Conservation (phyloP, 129 eudicot species). For the Helianthus annuus region HanXRQr2.0-SUNRISE NC_035448.2:139253197-139253696, state of each 20-base stretch:
- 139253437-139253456: constrained; percentile 44
- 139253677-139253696: neutral
- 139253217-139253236: constrained; percentile 28
- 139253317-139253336: constrained; percentile 40
- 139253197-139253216: constrained; percentile 53
- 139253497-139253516: constrained; percentile 33
- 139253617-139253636: neutral
- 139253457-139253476: constrained; percentile 43
- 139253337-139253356: constrained; percentile 44
- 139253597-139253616: constrained; percentile 26
- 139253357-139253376: constrained; percentile 41
- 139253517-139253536: constrained; percentile 51
- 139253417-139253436: constrained; percentile 41
- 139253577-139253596: constrained; percentile 41
- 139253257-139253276: constrained; percentile 39
- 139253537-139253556: constrained; percentile 38
- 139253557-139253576: constrained; percentile 55
- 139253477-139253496: constrained; percentile 13
- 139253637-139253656: neutral
- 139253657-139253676: neutral
- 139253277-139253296: constrained; percentile 43
- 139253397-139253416: constrained; percentile 34
- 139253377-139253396: constrained; percentile 43
- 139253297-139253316: constrained; percentile 49
- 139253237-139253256: constrained; percentile 48